A percentile compares a stretch with the other conserved stretches of the same genome.
Evolutionary conservation across 345 rosid genomes (phyloP).

Genomic region (Rhizophora apiculata): DNA sequence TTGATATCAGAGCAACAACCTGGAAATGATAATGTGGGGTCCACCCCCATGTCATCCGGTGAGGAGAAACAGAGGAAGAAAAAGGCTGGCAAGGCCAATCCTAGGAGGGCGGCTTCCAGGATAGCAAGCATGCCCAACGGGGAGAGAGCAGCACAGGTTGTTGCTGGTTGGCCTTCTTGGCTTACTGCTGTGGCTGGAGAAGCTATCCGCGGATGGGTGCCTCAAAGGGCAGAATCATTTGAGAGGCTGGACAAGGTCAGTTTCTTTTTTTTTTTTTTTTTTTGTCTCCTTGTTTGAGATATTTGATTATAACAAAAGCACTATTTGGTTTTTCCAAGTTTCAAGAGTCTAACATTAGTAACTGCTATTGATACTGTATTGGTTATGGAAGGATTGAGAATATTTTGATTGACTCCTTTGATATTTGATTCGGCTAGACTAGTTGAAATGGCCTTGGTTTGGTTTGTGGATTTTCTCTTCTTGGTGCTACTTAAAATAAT

Average conservation of each 20-base stretch:
- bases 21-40: constrained; percentile 19
- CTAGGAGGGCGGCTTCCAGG: constrained; percentile 41
- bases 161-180: constrained; percentile 99
- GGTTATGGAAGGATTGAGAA: too few relatives aligned
- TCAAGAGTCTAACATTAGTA: too few relatives aligned
- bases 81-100: constrained; percentile 28
- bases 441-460: too few relatives aligned
- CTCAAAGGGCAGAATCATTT: constrained; percentile 83
- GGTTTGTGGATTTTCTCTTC: too few relatives aligned
- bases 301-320: neutral
- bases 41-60: constrained; percentile 24
- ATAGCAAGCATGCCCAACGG: constrained; percentile 50
- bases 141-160: constrained; percentile 67
- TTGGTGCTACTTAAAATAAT: too few relatives aligned
- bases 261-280: neutral
- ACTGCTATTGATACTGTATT: too few relatives aligned
- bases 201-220: constrained; percentile 94
- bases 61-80: constrained; percentile 36
- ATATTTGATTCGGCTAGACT: too few relatives aligned
- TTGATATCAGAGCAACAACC: constrained; percentile 40
- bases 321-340: neutral
- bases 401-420: too few relatives aligned
- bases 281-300: neutral
- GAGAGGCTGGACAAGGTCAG: constrained; percentile 91
- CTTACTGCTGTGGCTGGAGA: constrained; percentile 89